Evolutionary conservation across 805 yeast species (phyloP), one percentile per base, ranked within the genome.

Genomic region (Starmerella asiatica): DNA sequence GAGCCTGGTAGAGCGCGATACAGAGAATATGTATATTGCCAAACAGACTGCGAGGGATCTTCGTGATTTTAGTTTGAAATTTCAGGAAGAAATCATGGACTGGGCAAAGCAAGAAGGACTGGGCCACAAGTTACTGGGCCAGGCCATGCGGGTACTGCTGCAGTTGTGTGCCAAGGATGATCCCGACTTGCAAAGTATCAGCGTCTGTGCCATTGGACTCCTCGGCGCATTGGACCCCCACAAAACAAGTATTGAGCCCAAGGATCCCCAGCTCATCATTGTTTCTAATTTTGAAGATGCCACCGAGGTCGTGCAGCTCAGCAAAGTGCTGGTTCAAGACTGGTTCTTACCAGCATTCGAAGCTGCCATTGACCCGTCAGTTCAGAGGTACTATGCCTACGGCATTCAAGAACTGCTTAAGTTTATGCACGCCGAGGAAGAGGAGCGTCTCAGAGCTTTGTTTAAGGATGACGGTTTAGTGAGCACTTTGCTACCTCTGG

Each of bases 381-480:
- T 75, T 36, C 98, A 91, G 56, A 66, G 81, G 42, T 81, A 79
- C 53, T 67, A 85, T 27, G 94, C 95, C 0, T 79, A 73, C 57
- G 79, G 88, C 0, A 82, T 91, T 72, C 99, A 91, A 56, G 91
- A 84, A 46, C 76, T 78, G 36, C 60, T 91, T 37, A 75, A 75
- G 47, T 68, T 74, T 14, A 42, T 48, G 75, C 31, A 29, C 3
- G 43, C 41, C 3, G 45, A 42, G 16, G 34, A 40, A 2, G 34
- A 33, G n/a, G 23, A 12, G 3, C 36, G 33, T 14, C 40, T 46
- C 2, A 28, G 17, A 11, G 9, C 2, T 2, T 18, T 46, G 7
- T 46, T 46, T 19, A 18, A 21, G 29, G 45, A 34, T 32, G 43
- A 31, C 18, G 30, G 34, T 21, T 28, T 35, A 39, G 44, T 38